Evolutionary conservation across 139 green algal species (phyloP).

Genomic region (Mesotaenium endlicherianum): DNA sequence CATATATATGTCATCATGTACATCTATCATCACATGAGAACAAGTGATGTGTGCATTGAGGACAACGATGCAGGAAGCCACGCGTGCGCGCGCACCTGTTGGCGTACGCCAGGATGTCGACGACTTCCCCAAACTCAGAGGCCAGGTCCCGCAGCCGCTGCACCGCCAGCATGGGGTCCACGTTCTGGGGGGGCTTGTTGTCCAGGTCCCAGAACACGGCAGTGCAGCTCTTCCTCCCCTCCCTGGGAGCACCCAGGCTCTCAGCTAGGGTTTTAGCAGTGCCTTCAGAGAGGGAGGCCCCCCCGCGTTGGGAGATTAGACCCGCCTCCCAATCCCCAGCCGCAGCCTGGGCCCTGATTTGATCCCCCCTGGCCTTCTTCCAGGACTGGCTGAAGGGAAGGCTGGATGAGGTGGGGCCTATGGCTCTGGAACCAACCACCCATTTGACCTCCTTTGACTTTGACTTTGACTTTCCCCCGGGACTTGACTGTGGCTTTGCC

Average conservation of each 20-base stretch:
- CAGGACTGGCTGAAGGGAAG: too few relatives aligned
- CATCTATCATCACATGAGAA: neutral
- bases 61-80: neutral
- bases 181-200: constrained; percentile 38
- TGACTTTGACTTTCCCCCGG: too few relatives aligned
- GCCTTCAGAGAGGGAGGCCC: too few relatives aligned
- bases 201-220: constrained; percentile 44
- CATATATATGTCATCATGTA: neutral
- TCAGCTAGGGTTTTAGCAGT: too few relatives aligned
- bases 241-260: neutral
- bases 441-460: too few relatives aligned
- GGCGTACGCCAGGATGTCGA: constrained; percentile 43
- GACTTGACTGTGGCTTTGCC: too few relatives aligned
- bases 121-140: constrained; percentile 8
- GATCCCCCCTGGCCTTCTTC: too few relatives aligned
- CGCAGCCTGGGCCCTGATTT: too few relatives aligned
- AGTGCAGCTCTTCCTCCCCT: neutral
- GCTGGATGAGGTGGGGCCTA: too few relatives aligned
- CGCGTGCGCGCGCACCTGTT: constrained; percentile 17
- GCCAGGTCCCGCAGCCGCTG: constrained; percentile 16
- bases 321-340: too few relatives aligned
- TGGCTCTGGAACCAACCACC: too few relatives aligned
- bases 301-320: too few relatives aligned
- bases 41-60: neutral
- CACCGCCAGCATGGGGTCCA: constrained; percentile 3